phyloP scores from a whole-genome alignment of 2,329 filamentous ascomycete genomes.

The Fusarium musae region DNA sequence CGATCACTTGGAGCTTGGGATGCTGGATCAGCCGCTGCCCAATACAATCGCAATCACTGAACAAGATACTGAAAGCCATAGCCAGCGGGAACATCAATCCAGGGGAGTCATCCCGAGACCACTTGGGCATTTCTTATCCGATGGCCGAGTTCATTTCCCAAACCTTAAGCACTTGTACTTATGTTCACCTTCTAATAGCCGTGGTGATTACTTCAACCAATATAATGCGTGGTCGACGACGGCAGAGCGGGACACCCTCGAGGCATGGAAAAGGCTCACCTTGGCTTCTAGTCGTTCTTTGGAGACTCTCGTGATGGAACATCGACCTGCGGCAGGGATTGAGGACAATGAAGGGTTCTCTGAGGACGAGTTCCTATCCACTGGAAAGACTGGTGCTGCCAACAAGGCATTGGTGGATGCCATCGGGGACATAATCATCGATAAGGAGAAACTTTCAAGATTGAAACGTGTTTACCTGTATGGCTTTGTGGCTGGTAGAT shows the following conservation, averaged over 20 bases:
- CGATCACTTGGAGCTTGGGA: slow-evolving; percentile 24
- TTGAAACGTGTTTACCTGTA: slow-evolving; percentile 15
- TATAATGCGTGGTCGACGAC: slow-evolving; percentile 12
- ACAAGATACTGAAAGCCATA: neutral
- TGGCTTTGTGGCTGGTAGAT: neutral
- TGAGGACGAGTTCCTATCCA: slow-evolving; percentile 18
- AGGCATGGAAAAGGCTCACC: slow-evolving; percentile 3
- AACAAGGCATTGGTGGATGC: neutral
- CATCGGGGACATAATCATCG: neutral
- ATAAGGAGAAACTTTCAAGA: neutral
- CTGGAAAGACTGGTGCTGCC: neutral
- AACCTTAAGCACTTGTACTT: slow-evolving; percentile 6
- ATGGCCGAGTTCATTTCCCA: neutral
- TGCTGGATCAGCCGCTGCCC: slow-evolving; percentile 15
- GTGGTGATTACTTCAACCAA: slow-evolving; percentile 12
- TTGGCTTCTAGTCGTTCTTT: neutral
- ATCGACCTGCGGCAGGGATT: slow-evolving; percentile 12
- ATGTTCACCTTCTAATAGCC: neutral
- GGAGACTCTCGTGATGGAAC: slow-evolving; percentile 26
- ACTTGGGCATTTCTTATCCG: slow-evolving; percentile 1
- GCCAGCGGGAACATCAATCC: neutral
- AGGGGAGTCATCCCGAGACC: slow-evolving; percentile 7
- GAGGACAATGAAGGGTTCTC: slow-evolving; percentile 14
- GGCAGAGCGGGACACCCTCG: neutral
- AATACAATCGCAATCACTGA: fast-evolving